phyloP scores from a whole-genome alignment of 768 basidiomycete genomes.

The Jaapia argillacea region DNA sequence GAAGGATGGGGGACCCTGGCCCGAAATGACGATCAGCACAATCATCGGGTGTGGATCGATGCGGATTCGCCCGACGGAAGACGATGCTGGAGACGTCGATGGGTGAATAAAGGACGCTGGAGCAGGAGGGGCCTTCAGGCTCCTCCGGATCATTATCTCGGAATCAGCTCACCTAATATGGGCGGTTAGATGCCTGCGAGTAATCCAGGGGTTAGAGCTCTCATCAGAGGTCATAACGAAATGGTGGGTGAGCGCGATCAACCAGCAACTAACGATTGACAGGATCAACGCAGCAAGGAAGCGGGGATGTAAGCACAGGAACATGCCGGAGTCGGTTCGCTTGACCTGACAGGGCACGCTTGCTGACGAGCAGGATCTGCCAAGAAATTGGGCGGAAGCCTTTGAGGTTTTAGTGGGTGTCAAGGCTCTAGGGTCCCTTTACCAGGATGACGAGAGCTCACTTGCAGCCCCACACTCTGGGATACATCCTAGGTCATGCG shows the following conservation, averaged over 20 bases:
- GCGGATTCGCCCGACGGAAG: background rate
- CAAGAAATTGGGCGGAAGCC: background rate
- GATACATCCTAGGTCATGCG: background rate
- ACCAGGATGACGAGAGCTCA: background rate
- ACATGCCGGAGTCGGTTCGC: background rate
- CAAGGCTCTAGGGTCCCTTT: background rate
- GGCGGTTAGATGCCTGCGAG: constrained; percentile 17
- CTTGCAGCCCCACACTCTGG: background rate
- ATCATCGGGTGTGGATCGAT: background rate
- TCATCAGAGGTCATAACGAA: background rate
- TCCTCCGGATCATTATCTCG: constrained; percentile 16
- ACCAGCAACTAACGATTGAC: background rate
- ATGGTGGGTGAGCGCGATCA: background rate
- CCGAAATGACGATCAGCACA: background rate
- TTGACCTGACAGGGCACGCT: constrained; percentile 1
- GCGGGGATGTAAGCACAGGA: background rate
- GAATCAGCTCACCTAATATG: constrained; percentile 21
- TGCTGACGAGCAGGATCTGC: background rate
- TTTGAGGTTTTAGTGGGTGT: constrained; percentile 5
- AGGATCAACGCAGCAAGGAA: background rate
- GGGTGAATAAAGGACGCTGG: background rate
- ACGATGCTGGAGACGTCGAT: background rate
- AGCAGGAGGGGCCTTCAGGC: constrained; percentile 3
- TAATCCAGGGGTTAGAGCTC: constrained; percentile 6
- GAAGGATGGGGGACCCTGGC: background rate